Base-by-base conservation (phyloP, 192 early-diverging fungal species). In the Spizellomyces punctatus region DNA sequence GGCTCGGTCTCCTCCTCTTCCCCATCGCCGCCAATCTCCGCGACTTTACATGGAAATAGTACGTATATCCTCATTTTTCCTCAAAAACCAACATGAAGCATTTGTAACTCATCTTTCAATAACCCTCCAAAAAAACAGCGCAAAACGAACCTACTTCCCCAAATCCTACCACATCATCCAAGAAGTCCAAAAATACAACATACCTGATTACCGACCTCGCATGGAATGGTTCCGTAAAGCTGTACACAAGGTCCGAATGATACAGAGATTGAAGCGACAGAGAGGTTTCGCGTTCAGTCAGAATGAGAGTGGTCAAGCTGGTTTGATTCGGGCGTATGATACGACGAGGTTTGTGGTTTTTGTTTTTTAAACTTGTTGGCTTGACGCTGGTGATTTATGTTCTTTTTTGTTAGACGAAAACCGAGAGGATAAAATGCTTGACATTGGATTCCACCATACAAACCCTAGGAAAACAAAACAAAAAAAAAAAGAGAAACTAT, bases 181-280 rank as follows among this genome's bases (percentile, higher is more conserved):
- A 85, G 98, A 99, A 81, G 98, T 99, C 65, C 98, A 99, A 86
- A 98, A 98, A 82, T 94, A 91, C 88, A 97, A 99, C 82, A 94
- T 99, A 63, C 96, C 96, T 27, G 98, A 99, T 78, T 96, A 98
- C 75, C 83, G 95, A 50, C 96, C 98, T 55, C 84, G 98, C 17
- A 93, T 93, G 92, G 96, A 99, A 75, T 91, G 95, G 71, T 98
- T 99, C 91, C 86, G 94, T 70, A 95, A 98, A 81, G 98, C 98
- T 6, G 96, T 99, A 43, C 91, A 95, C 86, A 99, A 98, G 87
- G 95, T 95, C 17, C 78, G 85, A 16, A 56, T 66, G 71, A 91
- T 94, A 57, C 98, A 99, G 84, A 85, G 98, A 42, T 81, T 98
- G 10, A 94, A 95, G 74, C 82, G 93, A 41, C 95, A 89, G 69